Conservation (phyloP, 1,284 basidiomycete species). For the Pisolithus thermaeus region DNA sequence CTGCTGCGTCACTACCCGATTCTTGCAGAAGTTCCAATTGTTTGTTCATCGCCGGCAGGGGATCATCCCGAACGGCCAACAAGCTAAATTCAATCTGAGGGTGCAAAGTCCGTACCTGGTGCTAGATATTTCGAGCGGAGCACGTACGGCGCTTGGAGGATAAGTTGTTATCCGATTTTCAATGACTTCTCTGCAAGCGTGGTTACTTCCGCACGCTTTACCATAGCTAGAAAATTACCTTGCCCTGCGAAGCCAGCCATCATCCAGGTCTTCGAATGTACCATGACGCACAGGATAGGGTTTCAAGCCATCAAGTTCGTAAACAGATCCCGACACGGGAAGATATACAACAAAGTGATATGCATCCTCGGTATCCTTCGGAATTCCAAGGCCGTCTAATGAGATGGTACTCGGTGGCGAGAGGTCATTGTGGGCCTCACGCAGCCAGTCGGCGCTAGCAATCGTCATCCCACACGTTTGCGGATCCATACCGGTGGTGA, state of each 20-base stretch:
- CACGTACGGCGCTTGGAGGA: slow-evolving; percentile 72
- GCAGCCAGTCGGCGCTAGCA: slow-evolving; percentile 80
- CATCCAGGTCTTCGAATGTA: slow-evolving; percentile 53
- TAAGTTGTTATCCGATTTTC: slow-evolving; percentile 84
- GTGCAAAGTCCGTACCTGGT: slow-evolving; percentile 6
- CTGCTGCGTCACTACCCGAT: slow-evolving; percentile 39
- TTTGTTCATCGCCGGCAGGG: slow-evolving; percentile 59
- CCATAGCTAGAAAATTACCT: slow-evolving; percentile 39
- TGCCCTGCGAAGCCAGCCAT: slow-evolving; percentile 79
- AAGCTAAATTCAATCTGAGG: slow-evolving; percentile 85
- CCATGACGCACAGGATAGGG: slow-evolving; percentile 76
- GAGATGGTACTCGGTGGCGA: slow-evolving; percentile 83
- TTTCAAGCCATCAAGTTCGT: slow-evolving; percentile 89
- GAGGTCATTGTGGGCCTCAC: slow-evolving; percentile 84
- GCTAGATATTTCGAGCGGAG: slow-evolving; percentile 1
- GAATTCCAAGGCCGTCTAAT: slow-evolving; percentile 66
- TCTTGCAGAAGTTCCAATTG: slow-evolving; percentile 47
- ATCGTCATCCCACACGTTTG: slow-evolving; percentile 82
- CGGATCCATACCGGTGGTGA: slow-evolving; percentile 80
- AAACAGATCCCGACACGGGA: slow-evolving; percentile 75
- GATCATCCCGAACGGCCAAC: slow-evolving; percentile 77
- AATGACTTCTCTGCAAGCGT: slow-evolving; percentile 62
- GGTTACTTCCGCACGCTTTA: slow-evolving; percentile 8
- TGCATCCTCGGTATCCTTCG: slow-evolving; percentile 77
- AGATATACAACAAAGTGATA: slow-evolving; percentile 93